phyloP scores from a whole-genome alignment of 306 rosid genomes.

The Psophocarpus tetragonolobus region DNA sequence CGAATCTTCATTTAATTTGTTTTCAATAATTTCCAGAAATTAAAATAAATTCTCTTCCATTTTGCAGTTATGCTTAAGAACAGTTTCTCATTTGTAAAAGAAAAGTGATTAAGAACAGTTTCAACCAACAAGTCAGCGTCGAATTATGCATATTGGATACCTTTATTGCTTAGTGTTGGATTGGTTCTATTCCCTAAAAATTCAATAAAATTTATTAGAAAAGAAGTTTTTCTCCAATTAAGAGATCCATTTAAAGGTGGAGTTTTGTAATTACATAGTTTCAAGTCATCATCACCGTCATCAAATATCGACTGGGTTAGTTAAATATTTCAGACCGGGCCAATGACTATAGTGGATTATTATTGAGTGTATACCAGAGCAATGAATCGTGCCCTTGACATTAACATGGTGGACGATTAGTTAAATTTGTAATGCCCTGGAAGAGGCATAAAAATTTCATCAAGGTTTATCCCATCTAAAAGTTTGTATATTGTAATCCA shows the following conservation, averaged over 20 bases:
- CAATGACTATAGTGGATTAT: neutral
- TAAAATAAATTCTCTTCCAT: neutral
- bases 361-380: neutral
- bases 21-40: neutral
- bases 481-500: neutral
- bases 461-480: neutral
- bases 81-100: too few relatives aligned
- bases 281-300: neutral
- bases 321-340: neutral
- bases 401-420: neutral
- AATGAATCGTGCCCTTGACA: neutral
- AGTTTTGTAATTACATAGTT: neutral
- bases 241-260: neutral
- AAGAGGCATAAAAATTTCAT: neutral
- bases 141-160: neutral
- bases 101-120: neutral
- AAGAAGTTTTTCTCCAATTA: neutral
- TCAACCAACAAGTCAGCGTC: neutral
- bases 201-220: neutral
- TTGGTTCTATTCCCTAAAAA: neutral
- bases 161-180: neutral
- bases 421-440: neutral
- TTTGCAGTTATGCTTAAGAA: neutral
- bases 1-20: neutral
- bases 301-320: neutral